These are phyloP conservation scores for Dactylorhiza incarnata DNA, from an alignment of 106 monocot species.

Conservation along the genomic window DNA sequence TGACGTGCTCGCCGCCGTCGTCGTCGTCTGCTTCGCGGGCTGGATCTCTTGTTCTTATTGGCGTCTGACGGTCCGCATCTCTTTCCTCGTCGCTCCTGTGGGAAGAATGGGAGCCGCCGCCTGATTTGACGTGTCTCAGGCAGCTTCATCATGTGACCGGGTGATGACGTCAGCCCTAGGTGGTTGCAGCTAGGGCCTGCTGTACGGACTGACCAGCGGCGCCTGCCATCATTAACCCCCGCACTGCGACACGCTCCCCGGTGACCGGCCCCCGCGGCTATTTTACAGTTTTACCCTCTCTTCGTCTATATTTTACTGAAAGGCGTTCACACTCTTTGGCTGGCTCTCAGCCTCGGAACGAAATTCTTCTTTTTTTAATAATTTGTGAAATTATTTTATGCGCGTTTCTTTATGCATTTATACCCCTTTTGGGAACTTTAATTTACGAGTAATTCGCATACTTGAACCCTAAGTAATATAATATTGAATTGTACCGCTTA, in stretches of 20 bases:
- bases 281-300: neutral
- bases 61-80: neutral
- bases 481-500: too few relatives aligned
- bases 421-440: too few relatives aligned
- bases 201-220: constrained; percentile 8
- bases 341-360: too few relatives aligned
- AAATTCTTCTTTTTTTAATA: too few relatives aligned
- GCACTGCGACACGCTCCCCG: constrained; percentile 4
- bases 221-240: constrained; percentile 12
- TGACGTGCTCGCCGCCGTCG: too few relatives aligned
- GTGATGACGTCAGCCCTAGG: constrained; percentile 16
- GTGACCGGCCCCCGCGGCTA: neutral
- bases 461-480: too few relatives aligned
- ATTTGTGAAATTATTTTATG: too few relatives aligned
- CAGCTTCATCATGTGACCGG: neutral
- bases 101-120: constrained; percentile 8
- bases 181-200: neutral
- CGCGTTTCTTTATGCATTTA: too few relatives aligned
- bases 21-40: neutral
- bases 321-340: too few relatives aligned
- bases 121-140: constrained; percentile 19
- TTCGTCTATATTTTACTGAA: neutral
- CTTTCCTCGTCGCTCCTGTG: neutral
- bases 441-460: too few relatives aligned
- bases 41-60: neutral